These are phyloP conservation scores for Rhinocladiella similis DNA, from an alignment of 2,329 filamentous ascomycete genomes.

Conservation along the genomic window DNA sequence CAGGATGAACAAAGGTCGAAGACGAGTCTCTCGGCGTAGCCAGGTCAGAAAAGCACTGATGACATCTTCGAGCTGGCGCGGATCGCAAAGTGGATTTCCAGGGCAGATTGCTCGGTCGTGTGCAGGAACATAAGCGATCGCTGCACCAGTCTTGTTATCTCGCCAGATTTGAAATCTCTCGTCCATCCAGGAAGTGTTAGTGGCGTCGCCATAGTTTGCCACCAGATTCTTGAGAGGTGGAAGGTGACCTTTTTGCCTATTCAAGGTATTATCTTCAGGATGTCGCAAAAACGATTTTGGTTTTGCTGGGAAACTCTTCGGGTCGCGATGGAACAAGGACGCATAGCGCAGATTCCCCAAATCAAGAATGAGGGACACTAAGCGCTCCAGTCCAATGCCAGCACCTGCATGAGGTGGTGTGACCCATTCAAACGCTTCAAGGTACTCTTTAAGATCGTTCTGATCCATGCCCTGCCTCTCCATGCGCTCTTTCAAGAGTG, in stretches of 20 bases:
- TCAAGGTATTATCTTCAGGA: constrained; percentile 73
- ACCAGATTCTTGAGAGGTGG: constrained; percentile 72
- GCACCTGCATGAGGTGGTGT: constrained; percentile 78
- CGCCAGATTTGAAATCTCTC: constrained; percentile 79
- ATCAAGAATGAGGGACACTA: constrained; percentile 73
- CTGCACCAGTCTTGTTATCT: constrained; percentile 69
- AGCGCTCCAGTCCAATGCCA: constrained; percentile 77
- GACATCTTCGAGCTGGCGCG: constrained; percentile 66
- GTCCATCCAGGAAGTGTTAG: constrained; percentile 83
- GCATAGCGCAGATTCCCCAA: constrained; percentile 78
- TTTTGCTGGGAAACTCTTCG: constrained; percentile 69
- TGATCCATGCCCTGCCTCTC: constrained; percentile 66
- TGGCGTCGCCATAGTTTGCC: constrained; percentile 83
- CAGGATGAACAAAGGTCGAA: constrained; percentile 78
- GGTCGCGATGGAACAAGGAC: constrained; percentile 75
- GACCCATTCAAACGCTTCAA: constrained; percentile 75
- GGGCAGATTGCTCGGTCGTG: constrained; percentile 74
- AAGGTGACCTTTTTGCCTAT: constrained; percentile 44
- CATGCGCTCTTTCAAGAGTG: constrained; percentile 69
- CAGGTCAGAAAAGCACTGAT: constrained; percentile 67
- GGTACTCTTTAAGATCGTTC: constrained; percentile 73
- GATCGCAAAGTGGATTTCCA: constrained; percentile 76
- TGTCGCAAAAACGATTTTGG: constrained; percentile 57
- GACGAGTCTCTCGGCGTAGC: constrained; percentile 56
- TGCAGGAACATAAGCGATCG: constrained; percentile 71